Conservation (phyloP, 306 rosid genomes). For the Malus fusca region DNA sequence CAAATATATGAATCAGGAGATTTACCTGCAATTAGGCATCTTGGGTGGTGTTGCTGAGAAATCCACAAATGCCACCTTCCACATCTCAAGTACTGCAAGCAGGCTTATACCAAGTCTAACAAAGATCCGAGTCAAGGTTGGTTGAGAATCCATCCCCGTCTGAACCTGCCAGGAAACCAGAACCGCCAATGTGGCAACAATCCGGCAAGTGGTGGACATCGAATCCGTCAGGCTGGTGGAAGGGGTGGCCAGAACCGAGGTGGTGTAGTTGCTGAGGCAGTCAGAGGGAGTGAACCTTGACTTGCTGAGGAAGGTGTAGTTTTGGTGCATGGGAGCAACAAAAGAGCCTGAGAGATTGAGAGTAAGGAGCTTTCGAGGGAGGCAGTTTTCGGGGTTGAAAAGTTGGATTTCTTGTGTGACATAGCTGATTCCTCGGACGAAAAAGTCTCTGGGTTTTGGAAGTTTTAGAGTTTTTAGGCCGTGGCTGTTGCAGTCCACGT, state of each 20-base stretch:
- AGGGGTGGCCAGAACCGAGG: constrained; percentile 47
- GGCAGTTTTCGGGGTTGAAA: constrained; percentile 50
- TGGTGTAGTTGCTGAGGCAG: constrained; percentile 61
- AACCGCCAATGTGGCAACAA: constrained; percentile 25
- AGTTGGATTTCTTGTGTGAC: constrained; percentile 36
- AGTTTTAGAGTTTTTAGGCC: constrained; percentile 32
- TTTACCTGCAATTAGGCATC: constrained; percentile 31
- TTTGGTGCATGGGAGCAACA: constrained; percentile 3
- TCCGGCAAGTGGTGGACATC: constrained; percentile 35
- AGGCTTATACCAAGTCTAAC: constrained; percentile 46
- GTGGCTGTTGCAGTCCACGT: constrained; percentile 33
- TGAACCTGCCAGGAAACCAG: constrained; percentile 28
- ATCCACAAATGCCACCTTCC: constrained; percentile 39
- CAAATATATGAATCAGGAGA: not conserved
- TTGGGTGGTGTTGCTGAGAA: constrained; percentile 27
- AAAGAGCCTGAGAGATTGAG: constrained; percentile 49
- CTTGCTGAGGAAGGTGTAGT: constrained; percentile 45
- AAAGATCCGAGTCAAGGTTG: constrained; percentile 33
- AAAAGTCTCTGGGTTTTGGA: constrained; percentile 39
- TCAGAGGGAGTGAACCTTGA: constrained; percentile 33
- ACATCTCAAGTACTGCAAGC: constrained; percentile 48
- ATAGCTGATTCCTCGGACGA: constrained; percentile 43
- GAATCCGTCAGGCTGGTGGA: constrained; percentile 25
- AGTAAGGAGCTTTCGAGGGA: constrained; percentile 44
- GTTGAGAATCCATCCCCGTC: constrained; percentile 14